These are phyloP conservation scores for Neurospora sp. DNA, from an alignment of 495 filamentous ascomycete genomes.

Conservation along the genomic window DNA sequence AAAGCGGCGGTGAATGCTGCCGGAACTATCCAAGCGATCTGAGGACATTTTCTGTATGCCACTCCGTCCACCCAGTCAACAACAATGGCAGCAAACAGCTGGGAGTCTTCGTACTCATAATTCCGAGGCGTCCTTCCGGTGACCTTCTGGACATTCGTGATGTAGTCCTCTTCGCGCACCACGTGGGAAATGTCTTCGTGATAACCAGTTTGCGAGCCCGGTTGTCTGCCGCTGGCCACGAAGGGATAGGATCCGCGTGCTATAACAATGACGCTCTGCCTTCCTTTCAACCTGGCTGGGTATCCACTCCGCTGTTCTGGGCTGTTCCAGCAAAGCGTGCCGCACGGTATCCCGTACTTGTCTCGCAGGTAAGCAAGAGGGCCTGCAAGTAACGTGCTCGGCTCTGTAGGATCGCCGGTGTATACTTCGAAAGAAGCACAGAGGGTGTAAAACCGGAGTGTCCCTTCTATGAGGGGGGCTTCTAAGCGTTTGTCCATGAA, in stretches of 20 bases:
- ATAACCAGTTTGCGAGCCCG: not conserved
- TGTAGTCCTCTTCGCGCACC: not conserved
- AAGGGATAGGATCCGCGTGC: not conserved
- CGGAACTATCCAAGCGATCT: not conserved
- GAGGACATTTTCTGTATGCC: not conserved
- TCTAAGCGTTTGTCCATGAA: not conserved
- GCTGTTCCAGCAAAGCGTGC: not conserved
- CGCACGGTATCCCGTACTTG: not conserved
- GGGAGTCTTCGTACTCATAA: not conserved
- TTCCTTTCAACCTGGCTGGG: not conserved
- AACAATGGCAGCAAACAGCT: not conserved
- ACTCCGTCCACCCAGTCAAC: not conserved
- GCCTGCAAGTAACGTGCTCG: not conserved
- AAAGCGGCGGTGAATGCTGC: not conserved
- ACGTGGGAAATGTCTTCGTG: not conserved
- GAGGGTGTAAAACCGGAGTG: not conserved
- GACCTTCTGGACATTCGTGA: fast-evolving
- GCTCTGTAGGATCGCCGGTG: not conserved
- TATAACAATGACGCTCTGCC: not conserved
- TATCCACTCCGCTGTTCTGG: not conserved
- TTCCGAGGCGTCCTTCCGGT: not conserved
- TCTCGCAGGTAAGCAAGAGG: not conserved
- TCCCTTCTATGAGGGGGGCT: not conserved
- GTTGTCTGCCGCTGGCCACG: not conserved
- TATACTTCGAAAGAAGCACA: not conserved